Evolutionary conservation across 768 basidiomycete genomes (phyloP), one percentile per base, ranked within the genome.

Genomic region (Leccinellum albellum): DNA sequence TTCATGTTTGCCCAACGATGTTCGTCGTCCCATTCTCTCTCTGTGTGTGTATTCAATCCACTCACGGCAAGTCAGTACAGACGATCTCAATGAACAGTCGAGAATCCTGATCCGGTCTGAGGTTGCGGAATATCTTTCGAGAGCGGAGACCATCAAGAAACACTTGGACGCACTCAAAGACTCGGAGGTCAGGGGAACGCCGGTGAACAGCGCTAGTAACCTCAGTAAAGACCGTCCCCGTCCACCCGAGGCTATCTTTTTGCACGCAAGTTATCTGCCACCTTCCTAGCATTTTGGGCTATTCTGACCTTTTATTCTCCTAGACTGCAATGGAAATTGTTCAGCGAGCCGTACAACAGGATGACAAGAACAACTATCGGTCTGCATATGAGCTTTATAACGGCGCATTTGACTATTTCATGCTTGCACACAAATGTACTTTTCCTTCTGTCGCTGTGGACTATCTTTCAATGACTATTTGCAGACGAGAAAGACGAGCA

Each of bases 1-100:
- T 98, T 98, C 75, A 91, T 97, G 89, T 89, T 97, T 68, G 94
- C 94, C 10, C 78, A 93, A 67, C 94, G 93, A 74, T 94, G 93
- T 94, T 63, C 21, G 66, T 70, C 15, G 45, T 40, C n/a, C 44
- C 57, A 0, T 6, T 28, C 6, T n/a, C 13, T 40, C 13, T 40
- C 40, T 28, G 31, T 52, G 17, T 20, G 4, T 20, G 10, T 40
- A 17, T 40, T 40, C 37, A 12, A 2, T 54, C 35, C 26, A 21
- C 53, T 66, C 46, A 65, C 45, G 20, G 23, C 37, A 54, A 24
- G 46, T 47, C 6, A 50, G 60, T 33, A 40, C 54, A 68, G 67
- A 91, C 65, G 89, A 93, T 79, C 92, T 89, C 82, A 94, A 94
- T 73, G 91, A 93, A 62, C 91, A 88, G 71, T 86, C 91, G 48